Evolutionary conservation across 106 monocot genomes (phyloP), one percentile per base, ranked within the genome.

Genomic region (Dioscorea alata): DNA sequence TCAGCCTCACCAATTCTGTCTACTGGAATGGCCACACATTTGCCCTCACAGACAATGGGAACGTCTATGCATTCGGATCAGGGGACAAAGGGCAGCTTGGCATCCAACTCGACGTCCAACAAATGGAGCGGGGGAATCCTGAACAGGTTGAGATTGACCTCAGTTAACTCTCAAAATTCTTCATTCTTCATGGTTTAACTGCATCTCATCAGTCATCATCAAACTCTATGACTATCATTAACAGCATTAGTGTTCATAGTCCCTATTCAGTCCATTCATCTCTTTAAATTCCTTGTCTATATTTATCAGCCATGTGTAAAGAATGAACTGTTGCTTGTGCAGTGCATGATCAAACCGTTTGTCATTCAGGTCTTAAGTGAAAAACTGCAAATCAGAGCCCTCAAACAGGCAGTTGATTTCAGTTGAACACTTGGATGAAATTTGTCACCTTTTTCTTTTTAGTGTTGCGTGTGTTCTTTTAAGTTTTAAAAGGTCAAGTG

Each of bases 11-110:
- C 34, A 99, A 93, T 64, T 93, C 93, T 0, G 76, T 93, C 6
- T 93, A 93, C 54, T 99, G 99, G 99, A 93, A 93, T 57, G 93
- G 93, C 2, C 99, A 99, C 60, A 99, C 99, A n/a, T 90, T 99
- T 50, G 99, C 90, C n/a, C 82, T 99, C 34, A 90, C 90, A 0
- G 93, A 86, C 10, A 79, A 85, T 2, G 99, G 99, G 0, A 85
- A 80, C 50, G 79, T 99, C 12, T 99, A 85, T 23, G 93, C 99
- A 23, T 93, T 99, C 58, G 99, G 99, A 5, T 81, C 93, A 0
- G 93, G 93, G 4, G 93, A 93, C 75, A 99, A 99, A 68, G 99
- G 99, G 7, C 99, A 99, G 85, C 85, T 99, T 4, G 99, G 99
- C 54, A 83, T 80, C 15, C 83, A 99, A 61, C 90, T 90, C 0